Percentiles rank a stretch among this genome's conserved stretches.
phyloP scores from a whole-genome alignment of 2,329 filamentous ascomycete genomes.

The Fonsecaea multimorphosa region DNA sequence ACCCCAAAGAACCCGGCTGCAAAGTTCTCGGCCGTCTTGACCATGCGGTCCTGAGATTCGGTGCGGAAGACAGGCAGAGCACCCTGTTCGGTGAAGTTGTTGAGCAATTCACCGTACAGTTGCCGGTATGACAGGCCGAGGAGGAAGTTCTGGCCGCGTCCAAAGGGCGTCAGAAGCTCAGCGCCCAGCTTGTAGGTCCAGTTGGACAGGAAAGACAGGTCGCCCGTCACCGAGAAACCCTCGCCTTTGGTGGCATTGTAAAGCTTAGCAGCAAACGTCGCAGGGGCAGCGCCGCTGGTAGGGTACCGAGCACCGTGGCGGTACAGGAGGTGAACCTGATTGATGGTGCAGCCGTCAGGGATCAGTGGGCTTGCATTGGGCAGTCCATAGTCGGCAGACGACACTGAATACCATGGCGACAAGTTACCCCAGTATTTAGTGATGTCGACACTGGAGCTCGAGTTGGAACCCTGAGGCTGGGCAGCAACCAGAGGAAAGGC shows the following conservation, averaged over 20 bases:
- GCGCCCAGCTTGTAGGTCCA: constrained; percentile 73
- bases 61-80: constrained; percentile 54
- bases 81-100: constrained; percentile 60
- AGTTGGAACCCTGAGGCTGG: constrained; percentile 11
- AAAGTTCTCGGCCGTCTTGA: constrained; percentile 78
- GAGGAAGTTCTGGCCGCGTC: constrained; percentile 74
- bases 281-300: constrained; percentile 64
- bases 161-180: constrained; percentile 74
- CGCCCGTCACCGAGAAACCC: constrained; percentile 63
- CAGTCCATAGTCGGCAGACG: constrained; percentile 17
- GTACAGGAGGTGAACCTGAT: constrained; percentile 74
- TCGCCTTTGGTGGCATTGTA: constrained; percentile 56
- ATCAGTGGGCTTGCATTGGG: constrained; percentile 4
- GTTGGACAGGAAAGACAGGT: constrained; percentile 68
- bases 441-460: constrained; percentile 14
- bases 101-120: constrained; percentile 71
- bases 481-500: constrained; percentile 16
- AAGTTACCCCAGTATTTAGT: constrained; percentile 17
- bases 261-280: constrained; percentile 63
- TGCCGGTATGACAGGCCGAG: constrained; percentile 74
- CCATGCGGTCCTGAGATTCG: constrained; percentile 78
- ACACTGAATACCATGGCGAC: constrained; percentile 18
- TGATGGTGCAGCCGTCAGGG: constrained; percentile 69
- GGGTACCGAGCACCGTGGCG: constrained; percentile 78
- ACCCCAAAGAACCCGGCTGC: constrained; percentile 79